Evolutionary conservation across 345 rosid genomes (phyloP), one percentile per base, ranked within the genome.

Genomic region (Rhodomyrtus tomentosa): DNA sequence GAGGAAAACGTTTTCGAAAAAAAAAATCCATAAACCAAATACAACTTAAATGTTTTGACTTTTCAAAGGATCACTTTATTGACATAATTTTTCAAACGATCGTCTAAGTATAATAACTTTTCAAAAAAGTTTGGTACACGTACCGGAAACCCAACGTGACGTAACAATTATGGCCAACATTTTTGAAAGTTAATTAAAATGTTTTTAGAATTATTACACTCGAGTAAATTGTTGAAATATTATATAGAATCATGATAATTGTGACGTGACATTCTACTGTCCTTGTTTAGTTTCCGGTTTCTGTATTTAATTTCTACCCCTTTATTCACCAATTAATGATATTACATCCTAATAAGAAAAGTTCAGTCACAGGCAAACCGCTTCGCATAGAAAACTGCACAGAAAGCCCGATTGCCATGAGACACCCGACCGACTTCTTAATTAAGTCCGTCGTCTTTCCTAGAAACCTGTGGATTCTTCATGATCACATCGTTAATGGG

Each of bases 71-170:
- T 50, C 20, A 50, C 53, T 50, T 50, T 14, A 59, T 1, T 15
- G 16, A 6, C 1, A 4, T 59, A 32, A 18, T 1, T 68, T 32
- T 32, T 36, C 13, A 68, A 68, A 0, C 0, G 12, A 68, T 18
- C 0, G 2, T 42, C 4, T 68, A 1, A 36, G 22, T 68, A 2
- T 8, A 4, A 3, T 68, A 29, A 29, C 9, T 68, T 18, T 32
- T 1, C 18, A 68, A 68, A 62, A 68, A 21, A 1, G 24, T 7
- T 18, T 1, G 20, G 8, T 36, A 9, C 5, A 32, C 16, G 1
- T 68, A 1, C 7, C 10, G 6, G 4, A 36, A 68, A 68, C 24
- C 1, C 0, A 0, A 18, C 4, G 11, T 36, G 11, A 18, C 24
- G 36, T 36, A 42, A 10, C 45, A 68, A 24, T 68, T 36, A 0